phyloP scores from a whole-genome alignment of 2,329 filamentous ascomycete genomes.

The Lecanoromycetidae sp. region DNA sequence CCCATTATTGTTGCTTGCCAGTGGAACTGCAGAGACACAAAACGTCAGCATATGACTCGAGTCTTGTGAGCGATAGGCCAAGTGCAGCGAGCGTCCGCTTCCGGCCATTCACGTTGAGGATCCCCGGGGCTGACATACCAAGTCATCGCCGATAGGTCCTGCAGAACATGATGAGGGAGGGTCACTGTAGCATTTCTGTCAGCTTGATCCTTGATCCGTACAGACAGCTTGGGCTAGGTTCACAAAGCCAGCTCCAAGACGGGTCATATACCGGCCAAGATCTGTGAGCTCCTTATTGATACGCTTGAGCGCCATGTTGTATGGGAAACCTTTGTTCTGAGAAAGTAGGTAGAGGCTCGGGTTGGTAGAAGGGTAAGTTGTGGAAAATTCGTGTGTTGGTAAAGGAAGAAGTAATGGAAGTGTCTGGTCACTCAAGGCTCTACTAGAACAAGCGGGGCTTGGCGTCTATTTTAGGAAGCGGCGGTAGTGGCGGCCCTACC shows the following conservation, averaged over 20 bases:
- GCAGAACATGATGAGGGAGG: slow-evolving; percentile 98
- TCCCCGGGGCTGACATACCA: slow-evolving; percentile 56
- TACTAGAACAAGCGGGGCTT: neutral
- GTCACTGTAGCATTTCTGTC: slow-evolving; percentile 50
- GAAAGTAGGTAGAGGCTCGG: neutral
- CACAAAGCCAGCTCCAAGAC: neutral
- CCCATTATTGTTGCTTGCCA: slow-evolving; percentile 99
- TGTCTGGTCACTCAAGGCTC: neutral
- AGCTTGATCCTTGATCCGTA: neutral
- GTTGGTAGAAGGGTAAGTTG: neutral
- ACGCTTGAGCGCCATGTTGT: slow-evolving; percentile 38
- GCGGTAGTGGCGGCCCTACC: neutral
- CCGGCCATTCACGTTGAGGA: neutral
- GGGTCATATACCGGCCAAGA: slow-evolving; percentile 34
- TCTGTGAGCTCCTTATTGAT: slow-evolving; percentile 44
- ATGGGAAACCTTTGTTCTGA: neutral
- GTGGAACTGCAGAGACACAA: slow-evolving; percentile 60
- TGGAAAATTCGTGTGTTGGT: neutral
- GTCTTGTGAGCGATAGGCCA: neutral
- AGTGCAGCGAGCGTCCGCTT: neutral
- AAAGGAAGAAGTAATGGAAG: neutral
- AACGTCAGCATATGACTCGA: neutral
- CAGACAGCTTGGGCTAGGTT: neutral
- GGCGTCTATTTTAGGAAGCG: slow-evolving; percentile 1
- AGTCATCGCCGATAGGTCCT: slow-evolving; percentile 89